A percentile compares a stretch with the other conserved stretches of the same genome.
Evolutionary conservation across 2,329 filamentous ascomycete species (phyloP).

Genomic region (Penicillium sp.): DNA sequence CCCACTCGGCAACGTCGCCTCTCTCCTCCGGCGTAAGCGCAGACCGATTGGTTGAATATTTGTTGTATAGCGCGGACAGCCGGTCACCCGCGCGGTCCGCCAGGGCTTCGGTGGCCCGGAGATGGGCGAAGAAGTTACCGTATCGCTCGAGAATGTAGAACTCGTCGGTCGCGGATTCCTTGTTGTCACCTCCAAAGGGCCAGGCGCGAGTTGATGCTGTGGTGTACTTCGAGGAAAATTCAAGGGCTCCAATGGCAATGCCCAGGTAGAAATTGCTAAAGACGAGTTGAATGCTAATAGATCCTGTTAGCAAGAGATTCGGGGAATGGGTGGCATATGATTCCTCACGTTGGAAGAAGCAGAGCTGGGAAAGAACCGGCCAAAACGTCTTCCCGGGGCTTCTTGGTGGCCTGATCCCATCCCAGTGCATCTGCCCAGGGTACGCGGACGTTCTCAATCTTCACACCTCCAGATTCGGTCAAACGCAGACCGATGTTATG

Average conservation of each 20-base stretch:
- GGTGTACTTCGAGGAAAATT: conserved; percentile 58
- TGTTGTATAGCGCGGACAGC: conserved; percentile 48
- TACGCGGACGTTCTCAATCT: conserved; percentile 56
- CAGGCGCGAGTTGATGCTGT: conserved; percentile 58
- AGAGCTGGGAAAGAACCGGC: conserved; percentile 56
- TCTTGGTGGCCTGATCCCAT: conserved; percentile 54
- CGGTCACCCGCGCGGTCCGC: conserved; percentile 56
- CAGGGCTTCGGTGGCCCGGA: conserved; percentile 59
- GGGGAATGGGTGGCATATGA: too few species aligned
- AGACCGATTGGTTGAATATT: conserved; percentile 41
- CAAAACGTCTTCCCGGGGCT: conserved; percentile 52
- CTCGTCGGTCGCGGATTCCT: conserved; percentile 59
- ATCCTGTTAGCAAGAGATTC: neutral
- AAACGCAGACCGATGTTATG: conserved; percentile 63
- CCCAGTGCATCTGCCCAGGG: conserved; percentile 63
- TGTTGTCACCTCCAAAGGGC: conserved; percentile 64
- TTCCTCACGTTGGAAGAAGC: conserved; percentile 56
- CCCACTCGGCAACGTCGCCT: conserved; percentile 62
- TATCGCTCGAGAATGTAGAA: conserved; percentile 66
- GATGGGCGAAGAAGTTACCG: conserved; percentile 62
- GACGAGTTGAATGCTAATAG: conserved; percentile 58
- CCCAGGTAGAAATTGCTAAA: conserved; percentile 66
- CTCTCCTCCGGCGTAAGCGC: conserved; percentile 52
- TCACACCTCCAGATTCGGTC: conserved; percentile 63
- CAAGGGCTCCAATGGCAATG: conserved; percentile 59